Evolutionary conservation across 108 stramenopile species (phyloP).

Genomic region (Mayamaea pseudoterrestris): DNA sequence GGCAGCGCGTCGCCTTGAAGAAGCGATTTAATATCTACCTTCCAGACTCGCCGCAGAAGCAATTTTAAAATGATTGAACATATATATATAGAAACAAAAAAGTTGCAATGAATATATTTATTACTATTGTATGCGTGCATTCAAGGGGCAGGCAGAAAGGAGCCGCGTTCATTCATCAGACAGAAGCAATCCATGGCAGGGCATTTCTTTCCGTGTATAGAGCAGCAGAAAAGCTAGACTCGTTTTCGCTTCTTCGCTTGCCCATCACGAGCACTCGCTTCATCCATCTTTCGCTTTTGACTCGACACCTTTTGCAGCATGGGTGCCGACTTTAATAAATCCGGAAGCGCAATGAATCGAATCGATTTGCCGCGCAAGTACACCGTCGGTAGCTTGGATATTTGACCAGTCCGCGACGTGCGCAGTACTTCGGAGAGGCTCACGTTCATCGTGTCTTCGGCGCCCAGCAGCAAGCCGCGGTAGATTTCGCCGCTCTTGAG

Average conservation of each 20-base stretch:
- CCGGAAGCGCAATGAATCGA: constrained; percentile 92
- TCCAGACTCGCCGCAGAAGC: constrained; percentile 73
- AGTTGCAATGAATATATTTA: not conserved
- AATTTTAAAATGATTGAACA: constrained; percentile 20
- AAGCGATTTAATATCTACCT: constrained; percentile 95
- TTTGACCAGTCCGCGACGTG: constrained; percentile 71
- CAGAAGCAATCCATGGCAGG: too few relatives aligned
- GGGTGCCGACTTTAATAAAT: constrained; percentile 89
- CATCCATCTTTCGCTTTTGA: constrained; percentile 87
- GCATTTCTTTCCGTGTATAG: too few relatives aligned
- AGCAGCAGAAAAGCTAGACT: not conserved
- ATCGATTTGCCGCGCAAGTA: constrained; percentile 89
- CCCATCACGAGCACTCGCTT: constrained; percentile 17
- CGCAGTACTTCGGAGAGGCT: constrained; percentile 69
- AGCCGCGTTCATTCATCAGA: not conserved
- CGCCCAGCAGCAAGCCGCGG: constrained; percentile 82
- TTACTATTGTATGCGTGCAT: not conserved
- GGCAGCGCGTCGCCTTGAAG: constrained; percentile 92
- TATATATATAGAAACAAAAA: not conserved
- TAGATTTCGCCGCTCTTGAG: constrained; percentile 96
- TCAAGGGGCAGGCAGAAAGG: not conserved
- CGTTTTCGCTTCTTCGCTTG: constrained; percentile 2
- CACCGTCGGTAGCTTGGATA: constrained; percentile 56
- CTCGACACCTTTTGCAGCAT: constrained; percentile 89
- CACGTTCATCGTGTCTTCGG: constrained; percentile 98